phyloP scores from a whole-genome alignment of 768 basidiomycete species.

The Psilocybe cyanescens region DNA sequence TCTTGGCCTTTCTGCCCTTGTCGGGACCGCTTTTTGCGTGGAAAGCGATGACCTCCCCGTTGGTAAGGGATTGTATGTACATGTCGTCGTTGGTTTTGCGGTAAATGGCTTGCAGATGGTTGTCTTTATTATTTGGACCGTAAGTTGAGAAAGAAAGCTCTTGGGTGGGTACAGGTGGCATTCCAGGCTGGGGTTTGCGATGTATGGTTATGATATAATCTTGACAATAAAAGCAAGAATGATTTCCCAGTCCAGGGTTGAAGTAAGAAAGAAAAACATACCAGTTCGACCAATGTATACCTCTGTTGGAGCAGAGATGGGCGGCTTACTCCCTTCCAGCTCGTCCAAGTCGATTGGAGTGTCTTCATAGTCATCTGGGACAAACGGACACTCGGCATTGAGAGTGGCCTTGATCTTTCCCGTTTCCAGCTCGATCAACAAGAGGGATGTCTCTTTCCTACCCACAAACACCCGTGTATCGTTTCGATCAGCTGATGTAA shows the following conservation, averaged over 20 bases:
- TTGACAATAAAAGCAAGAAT: constrained; percentile 28
- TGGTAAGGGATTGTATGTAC: constrained; percentile 82
- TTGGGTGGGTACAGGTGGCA: constrained; percentile 55
- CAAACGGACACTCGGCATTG: constrained; percentile 69
- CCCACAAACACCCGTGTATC: constrained; percentile 84
- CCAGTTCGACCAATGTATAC: constrained; percentile 58
- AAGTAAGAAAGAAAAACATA: constrained; percentile 23
- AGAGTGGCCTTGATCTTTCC: constrained; percentile 78
- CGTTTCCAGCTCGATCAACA: constrained; percentile 46
- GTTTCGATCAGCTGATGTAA: constrained; percentile 65
- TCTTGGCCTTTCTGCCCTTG: constrained; percentile 19
- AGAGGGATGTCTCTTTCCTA: constrained; percentile 83
- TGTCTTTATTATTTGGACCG: constrained; percentile 90
- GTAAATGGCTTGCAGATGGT: constrained; percentile 72
- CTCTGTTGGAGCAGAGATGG: constrained; percentile 41
- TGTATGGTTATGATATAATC: constrained; percentile 92
- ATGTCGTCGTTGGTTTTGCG: constrained; percentile 74
- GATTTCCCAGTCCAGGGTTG: neutral
- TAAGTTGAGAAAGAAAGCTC: constrained; percentile 91
- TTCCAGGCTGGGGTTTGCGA: constrained; percentile 46
- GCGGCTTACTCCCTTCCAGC: constrained; percentile 44
- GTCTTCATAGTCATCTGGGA: constrained; percentile 69
- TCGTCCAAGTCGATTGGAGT: constrained; percentile 47
- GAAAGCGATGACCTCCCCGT: constrained; percentile 81
- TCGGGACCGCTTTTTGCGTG: constrained; percentile 34